Conservation (phyloP, 495 filamentous ascomycete genomes). For the Bathelium albidoporum region DNA sequence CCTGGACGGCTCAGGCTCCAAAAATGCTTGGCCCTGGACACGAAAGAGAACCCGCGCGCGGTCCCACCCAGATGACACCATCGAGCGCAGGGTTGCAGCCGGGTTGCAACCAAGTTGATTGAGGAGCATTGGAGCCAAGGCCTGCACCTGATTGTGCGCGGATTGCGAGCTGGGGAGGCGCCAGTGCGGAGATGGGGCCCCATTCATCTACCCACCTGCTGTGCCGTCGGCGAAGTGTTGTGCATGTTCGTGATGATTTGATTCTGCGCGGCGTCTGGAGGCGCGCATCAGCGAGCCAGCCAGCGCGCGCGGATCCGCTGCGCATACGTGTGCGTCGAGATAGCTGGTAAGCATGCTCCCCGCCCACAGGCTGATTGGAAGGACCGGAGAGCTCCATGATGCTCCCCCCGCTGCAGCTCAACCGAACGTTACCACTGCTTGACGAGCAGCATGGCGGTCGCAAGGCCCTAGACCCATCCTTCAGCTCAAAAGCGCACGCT, state of each 20-base stretch:
- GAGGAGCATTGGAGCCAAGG: neutral
- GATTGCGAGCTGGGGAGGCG: neutral
- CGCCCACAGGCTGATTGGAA: neutral
- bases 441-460: neutral
- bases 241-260: neutral
- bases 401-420: slow-evolving; percentile 1
- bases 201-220: neutral
- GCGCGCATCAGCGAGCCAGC: neutral
- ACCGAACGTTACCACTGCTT: neutral
- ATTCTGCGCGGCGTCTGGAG: neutral
- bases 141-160: neutral
- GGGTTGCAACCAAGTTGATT: neutral
- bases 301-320: neutral
- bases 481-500: neutral
- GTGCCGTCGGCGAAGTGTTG: neutral
- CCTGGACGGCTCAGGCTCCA: neutral
- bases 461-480: neutral
- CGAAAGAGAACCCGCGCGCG: neutral
- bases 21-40: neutral
- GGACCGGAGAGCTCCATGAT: neutral
- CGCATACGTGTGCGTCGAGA: slow-evolving; percentile 3
- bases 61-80: neutral
- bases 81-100: neutral
- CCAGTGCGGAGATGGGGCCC: neutral
- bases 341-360: slow-evolving; percentile 5